Conservation (phyloP, 148 eudicot genomes). For the Rhododendron kiyosumense region DNA sequence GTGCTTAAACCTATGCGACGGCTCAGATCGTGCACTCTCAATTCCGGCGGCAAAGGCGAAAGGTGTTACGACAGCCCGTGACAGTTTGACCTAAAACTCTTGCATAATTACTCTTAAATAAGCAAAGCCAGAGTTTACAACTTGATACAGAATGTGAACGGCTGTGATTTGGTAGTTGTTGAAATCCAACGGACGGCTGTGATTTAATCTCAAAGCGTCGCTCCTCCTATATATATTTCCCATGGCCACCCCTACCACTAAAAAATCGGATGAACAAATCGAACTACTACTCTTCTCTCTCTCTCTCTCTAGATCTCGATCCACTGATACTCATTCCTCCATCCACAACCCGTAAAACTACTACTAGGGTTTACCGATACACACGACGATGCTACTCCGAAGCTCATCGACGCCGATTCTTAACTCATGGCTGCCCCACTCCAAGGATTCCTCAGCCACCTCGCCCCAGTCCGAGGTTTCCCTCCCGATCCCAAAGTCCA, state of each 20-base stretch:
- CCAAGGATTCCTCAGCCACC: constrained; percentile 12
- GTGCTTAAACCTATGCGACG: too few species aligned
- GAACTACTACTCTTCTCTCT: too few species aligned
- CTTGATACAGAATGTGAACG: too few species aligned
- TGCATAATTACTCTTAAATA: too few species aligned
- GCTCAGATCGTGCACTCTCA: too few species aligned
- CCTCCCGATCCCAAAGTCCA: not conserved
- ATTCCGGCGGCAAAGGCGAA: too few species aligned
- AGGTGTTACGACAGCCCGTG: too few species aligned
- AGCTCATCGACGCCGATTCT: constrained; percentile 49
- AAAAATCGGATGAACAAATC: not conserved
- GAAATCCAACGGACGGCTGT: not conserved
- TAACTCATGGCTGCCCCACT: constrained; percentile 26
- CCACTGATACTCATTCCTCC: not conserved
- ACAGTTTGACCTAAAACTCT: too few species aligned
- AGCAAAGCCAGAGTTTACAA: too few species aligned
- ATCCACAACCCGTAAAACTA: not conserved
- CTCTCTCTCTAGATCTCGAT: not conserved
- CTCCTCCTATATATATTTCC: not conserved
- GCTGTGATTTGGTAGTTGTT: too few species aligned
- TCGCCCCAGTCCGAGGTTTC: constrained; percentile 1
- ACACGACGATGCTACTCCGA: constrained; percentile 31
- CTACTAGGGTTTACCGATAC: not conserved
- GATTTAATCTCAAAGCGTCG: not conserved
- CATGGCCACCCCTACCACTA: not conserved